Evolutionary conservation across 768 basidiomycete species (phyloP).

Genomic region (Pisolithus sp.): DNA sequence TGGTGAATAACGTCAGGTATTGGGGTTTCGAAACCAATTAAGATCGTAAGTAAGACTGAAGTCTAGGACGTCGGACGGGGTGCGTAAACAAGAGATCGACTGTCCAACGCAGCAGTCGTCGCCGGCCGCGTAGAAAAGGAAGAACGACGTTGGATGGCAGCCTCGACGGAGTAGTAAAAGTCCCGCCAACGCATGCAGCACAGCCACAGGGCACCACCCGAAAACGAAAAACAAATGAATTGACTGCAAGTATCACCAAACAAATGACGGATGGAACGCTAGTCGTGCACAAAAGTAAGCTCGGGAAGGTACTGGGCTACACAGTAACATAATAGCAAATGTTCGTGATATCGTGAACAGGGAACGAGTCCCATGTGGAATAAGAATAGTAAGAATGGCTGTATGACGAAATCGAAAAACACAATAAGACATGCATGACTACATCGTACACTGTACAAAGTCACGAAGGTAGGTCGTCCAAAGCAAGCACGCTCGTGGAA

Average conservation of each 20-base stretch:
- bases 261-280: neutral
- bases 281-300: slow-evolving; percentile 3
- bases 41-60: no score
- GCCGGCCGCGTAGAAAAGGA: slow-evolving; percentile 1
- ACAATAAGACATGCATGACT: slow-evolving; percentile 2
- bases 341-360: slow-evolving; percentile 6
- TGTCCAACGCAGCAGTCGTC: neutral
- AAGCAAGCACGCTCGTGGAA: slow-evolving; percentile 37
- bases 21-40: no score
- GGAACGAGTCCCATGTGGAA: slow-evolving; percentile 14
- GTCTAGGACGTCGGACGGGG: no score
- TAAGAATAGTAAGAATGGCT: slow-evolving; percentile 16
- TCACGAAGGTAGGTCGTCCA: slow-evolving; percentile 17
- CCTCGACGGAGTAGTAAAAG: neutral
- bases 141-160: slow-evolving; percentile 3
- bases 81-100: neutral
- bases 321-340: slow-evolving; percentile 25
- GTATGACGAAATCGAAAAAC: slow-evolving; percentile 7
- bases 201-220: slow-evolving; percentile 18
- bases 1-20: slow-evolving; percentile 20
- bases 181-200: slow-evolving; percentile 5
- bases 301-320: slow-evolving; percentile 19
- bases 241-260: neutral
- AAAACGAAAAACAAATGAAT: neutral
- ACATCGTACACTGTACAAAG: neutral